These are phyloP conservation scores for Xylaria venustula DNA, from an alignment of 495 filamentous ascomycete genomes.

Conservation along the genomic window DNA sequence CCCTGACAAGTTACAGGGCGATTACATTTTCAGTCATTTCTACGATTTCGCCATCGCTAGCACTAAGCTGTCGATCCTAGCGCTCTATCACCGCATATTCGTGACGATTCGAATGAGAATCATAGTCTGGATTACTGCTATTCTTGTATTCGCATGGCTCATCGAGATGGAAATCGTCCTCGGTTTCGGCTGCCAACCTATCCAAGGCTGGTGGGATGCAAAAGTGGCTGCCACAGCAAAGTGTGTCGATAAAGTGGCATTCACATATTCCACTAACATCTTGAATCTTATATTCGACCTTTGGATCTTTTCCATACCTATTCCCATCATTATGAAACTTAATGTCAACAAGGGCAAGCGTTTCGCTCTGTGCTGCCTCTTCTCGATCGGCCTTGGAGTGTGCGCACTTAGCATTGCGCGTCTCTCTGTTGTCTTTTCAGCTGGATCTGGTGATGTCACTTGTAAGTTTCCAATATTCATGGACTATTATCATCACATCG, in stretches of 20 bases:
- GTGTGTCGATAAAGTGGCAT: conserved; percentile 34
- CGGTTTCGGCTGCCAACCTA: conserved; percentile 32
- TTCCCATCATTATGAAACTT: conserved; percentile 33
- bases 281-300: conserved; percentile 36
- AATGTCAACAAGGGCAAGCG: conserved; percentile 32
- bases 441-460: conserved; percentile 40
- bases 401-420: conserved; percentile 41
- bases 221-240: conserved; percentile 17
- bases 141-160: conserved; percentile 21
- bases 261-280: conserved; percentile 38
- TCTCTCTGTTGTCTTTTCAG: conserved; percentile 37
- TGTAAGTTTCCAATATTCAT: conserved; percentile 23
- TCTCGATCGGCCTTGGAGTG: conserved; percentile 40
- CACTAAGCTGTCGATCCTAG: conserved; percentile 30
- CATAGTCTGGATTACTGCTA: conserved; percentile 13
- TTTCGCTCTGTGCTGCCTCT: conserved; percentile 40
- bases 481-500: not conserved
- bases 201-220: conserved; percentile 34
- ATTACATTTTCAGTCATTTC: conserved; percentile 33
- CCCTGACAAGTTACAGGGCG: conserved; percentile 14
- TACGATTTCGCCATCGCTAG: conserved; percentile 30
- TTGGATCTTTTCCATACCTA: conserved; percentile 40
- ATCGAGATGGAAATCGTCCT: conserved; percentile 29
- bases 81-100: conserved; percentile 30
- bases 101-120: conserved; percentile 16